Percentiles rank a stretch among this genome's conserved stretches.
Conservation (phyloP, 1,284 basidiomycete species). For the Golubevia pallescens region DNA sequence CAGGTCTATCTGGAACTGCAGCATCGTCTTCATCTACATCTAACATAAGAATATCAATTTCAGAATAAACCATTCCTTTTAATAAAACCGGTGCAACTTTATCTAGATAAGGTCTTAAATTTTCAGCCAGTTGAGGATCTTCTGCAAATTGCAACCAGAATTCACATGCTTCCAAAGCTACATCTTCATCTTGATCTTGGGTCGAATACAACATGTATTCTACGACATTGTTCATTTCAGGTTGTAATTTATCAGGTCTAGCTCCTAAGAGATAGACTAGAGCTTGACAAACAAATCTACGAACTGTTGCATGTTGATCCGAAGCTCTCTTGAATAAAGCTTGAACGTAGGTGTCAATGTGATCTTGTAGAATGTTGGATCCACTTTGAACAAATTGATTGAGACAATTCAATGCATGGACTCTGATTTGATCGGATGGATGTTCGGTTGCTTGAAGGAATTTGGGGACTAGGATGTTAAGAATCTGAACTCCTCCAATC, state of each 20-base stretch:
- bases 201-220: conserved; percentile 99
- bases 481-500: conserved; percentile 70
- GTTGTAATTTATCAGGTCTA: conserved; percentile 93
- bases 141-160: conserved; percentile 99
- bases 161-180: conserved; percentile 80
- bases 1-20: conserved; percentile 76
- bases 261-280: conserved; percentile 90
- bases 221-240: conserved; percentile 92
- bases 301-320: conserved; percentile 88
- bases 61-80: conserved; percentile 96
- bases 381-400: conserved; percentile 80
- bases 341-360: conserved; percentile 91
- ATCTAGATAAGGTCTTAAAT: conserved; percentile 81
- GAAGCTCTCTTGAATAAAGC: conserved; percentile 92
- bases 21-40: conserved; percentile 86
- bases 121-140: conserved; percentile 81
- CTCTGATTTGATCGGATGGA: conserved; percentile 78
- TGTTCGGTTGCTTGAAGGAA: conserved; percentile 80
- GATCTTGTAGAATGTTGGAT: conserved; percentile 78
- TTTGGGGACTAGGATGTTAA: conserved; percentile 73
- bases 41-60: conserved; percentile 92
- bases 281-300: conserved; percentile 93
- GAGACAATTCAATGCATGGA: conserved; percentile 89
- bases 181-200: conserved; percentile 80
- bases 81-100: conserved; percentile 91